Evolutionary conservation across 2,329 filamentous ascomycete genomes (phyloP), one percentile per base, ranked within the genome.

Genomic region (Raffaelea arxii): DNA sequence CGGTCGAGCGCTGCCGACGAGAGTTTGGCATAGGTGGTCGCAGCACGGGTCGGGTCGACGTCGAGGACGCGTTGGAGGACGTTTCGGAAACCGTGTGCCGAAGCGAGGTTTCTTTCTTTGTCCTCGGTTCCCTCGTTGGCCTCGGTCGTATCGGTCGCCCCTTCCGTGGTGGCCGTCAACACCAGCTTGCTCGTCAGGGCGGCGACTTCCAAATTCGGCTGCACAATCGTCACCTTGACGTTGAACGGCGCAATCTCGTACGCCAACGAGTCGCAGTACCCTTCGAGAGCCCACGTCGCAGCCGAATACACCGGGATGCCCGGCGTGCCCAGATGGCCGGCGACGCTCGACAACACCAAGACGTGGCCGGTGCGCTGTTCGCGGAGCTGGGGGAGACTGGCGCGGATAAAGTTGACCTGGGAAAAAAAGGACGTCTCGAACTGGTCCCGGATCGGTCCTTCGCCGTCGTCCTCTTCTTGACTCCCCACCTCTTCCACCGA

Each of bases 201-300:
- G 53, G 84, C 81, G 51, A 95, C 86, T 68, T 97, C 91, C 67
- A 95, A 88, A 65, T 89, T 94, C 23, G 90, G 89, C 69, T 98
- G 91, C 39, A 98, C 84, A 54, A 97, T 90, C 36, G 89, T 96
- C 63, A 97, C 79, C 64, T 91, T 94, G 68, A 97, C 81, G 66
- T 96, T 96, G 70, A 97, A 97, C 0, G 92, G 92, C 1, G 91
- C 86, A 53, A 98, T 85, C 65, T 98, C 92, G 65, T 96, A 98
- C 2, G 91, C 90, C 22, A 98, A 74, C 49, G 87, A 88, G 66
- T 97, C 91, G 67, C 90, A 96, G 63, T 92, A 96, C 18, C 91
- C 92, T 66, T 97, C 92, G 30, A 96, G 76, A 2, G 89, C 92
- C 89, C 91, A 96, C 32, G 89, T 90, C 14, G 89, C 86, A 18